phyloP scores from a whole-genome alignment of 176 grass and related monocot species.

The Eragrostis nindensis region DNA sequence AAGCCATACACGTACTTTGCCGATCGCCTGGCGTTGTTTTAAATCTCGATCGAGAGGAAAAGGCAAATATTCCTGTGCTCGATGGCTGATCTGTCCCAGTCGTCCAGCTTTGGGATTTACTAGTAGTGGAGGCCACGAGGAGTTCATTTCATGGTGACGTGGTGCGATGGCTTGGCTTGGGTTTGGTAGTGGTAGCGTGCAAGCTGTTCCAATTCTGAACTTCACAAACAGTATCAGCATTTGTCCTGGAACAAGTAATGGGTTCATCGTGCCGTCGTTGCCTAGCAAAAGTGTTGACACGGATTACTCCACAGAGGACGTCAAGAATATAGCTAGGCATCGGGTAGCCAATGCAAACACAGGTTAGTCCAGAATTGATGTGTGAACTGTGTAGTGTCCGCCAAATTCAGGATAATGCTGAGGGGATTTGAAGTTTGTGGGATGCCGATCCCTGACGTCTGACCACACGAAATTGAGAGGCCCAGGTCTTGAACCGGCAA shows the following conservation, averaged over 20 bases:
- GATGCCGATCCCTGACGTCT: slow-evolving; percentile 16
- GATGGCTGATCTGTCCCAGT: neutral
- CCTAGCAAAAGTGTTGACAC: neutral
- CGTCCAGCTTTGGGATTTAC: neutral
- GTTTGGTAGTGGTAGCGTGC: neutral
- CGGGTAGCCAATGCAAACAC: neutral
- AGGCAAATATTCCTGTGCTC: neutral
- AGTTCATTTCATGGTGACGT: neutral
- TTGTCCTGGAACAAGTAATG: neutral
- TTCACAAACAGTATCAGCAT: neutral
- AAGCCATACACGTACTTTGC: neutral
- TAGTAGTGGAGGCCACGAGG: slow-evolving; percentile 18
- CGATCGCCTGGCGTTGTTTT: neutral
- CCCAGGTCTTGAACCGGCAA: slow-evolving; percentile 21
- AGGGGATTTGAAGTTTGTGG: neutral
- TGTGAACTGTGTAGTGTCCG: neutral
- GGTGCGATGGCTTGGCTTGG: no score
- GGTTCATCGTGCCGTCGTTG: slow-evolving; percentile 2
- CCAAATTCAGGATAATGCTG: neutral
- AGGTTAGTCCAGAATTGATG: neutral
- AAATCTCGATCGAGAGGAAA: neutral
- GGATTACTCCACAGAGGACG: slow-evolving; percentile 5
- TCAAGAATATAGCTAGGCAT: slow-evolving; percentile 17
- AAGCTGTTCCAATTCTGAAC: neutral
- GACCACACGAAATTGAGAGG: slow-evolving; percentile 23